A percentile compares a stretch with the other conserved stretches of the same genome.
These are phyloP conservation scores for Fomitopsis pinicola DNA, from an alignment of 1,284 basidiomycete genomes.

Conservation along the genomic window DNA sequence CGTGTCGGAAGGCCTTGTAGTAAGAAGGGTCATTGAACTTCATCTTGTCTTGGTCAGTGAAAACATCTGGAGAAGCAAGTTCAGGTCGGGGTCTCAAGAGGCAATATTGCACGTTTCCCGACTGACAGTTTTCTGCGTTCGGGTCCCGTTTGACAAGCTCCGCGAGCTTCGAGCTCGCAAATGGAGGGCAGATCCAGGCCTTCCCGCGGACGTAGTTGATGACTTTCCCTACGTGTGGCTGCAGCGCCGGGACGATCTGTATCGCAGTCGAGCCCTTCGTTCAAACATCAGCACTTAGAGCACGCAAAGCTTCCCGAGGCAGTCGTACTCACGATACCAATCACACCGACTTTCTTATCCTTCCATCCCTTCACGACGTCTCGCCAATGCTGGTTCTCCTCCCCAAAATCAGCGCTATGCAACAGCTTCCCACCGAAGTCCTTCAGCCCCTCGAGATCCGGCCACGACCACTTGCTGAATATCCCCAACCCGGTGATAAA, in stretches of 20 bases:
- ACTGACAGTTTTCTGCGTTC: slow-evolving; percentile 41
- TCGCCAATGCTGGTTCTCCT: slow-evolving; percentile 39
- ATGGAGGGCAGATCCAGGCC: slow-evolving; percentile 56
- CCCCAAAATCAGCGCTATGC: slow-evolving; percentile 56
- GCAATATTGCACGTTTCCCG: neutral
- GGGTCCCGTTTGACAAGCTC: slow-evolving; percentile 34
- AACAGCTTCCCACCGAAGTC: slow-evolving; percentile 47
- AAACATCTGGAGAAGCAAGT: slow-evolving; percentile 32
- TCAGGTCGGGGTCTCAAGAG: neutral
- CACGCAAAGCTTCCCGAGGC: neutral
- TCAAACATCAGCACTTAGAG: neutral
- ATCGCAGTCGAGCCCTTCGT: slow-evolving; percentile 57
- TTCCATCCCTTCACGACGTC: slow-evolving; percentile 46
- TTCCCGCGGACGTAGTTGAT: slow-evolving; percentile 59
- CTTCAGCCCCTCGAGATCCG: slow-evolving; percentile 49
- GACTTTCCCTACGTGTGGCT: slow-evolving; percentile 46
- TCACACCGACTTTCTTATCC: slow-evolving; percentile 56
- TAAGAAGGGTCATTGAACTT: slow-evolving; percentile 43
- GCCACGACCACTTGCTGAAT: slow-evolving; percentile 55
- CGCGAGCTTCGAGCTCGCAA: slow-evolving; percentile 37
- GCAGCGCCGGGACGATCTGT: slow-evolving; percentile 57
- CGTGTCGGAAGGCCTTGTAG: slow-evolving; percentile 47
- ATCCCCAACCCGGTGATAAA: slow-evolving; percentile 46
- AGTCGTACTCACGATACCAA: slow-evolving; percentile 45
- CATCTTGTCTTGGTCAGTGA: slow-evolving; percentile 50